These are phyloP conservation scores for Boletus tomentosulus DNA, from an alignment of 768 basidiomycete genomes.

Conservation along the genomic window DNA sequence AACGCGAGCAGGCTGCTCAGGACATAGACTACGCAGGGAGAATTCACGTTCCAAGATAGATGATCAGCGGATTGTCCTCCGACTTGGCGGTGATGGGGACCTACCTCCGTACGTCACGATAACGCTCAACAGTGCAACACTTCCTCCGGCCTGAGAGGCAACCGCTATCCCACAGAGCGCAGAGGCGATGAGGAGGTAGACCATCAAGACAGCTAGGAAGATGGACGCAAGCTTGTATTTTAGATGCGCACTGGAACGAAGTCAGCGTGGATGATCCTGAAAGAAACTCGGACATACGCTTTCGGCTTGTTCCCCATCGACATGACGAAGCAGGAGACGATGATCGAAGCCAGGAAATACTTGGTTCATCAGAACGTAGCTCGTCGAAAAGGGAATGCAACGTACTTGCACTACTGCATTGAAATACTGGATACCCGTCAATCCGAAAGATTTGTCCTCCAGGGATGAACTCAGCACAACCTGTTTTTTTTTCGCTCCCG, in stretches of 20 bases:
- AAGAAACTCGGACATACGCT: constrained; percentile 43
- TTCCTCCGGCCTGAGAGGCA: constrained; percentile 56
- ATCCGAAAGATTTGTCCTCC: constrained; percentile 65
- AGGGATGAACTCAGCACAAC: constrained; percentile 85
- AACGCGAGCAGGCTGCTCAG: constrained; percentile 76
- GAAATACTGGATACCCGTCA: constrained; percentile 63
- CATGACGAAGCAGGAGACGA: constrained; percentile 89
- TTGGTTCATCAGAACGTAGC: constrained; percentile 27
- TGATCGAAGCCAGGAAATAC: constrained; percentile 79
- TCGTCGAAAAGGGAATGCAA: not conserved
- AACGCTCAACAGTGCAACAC: constrained; percentile 81
- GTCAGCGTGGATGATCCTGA: constrained; percentile 2
- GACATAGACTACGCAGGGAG: constrained; percentile 54
- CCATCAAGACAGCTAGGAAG: constrained; percentile 70
- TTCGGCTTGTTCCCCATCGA: constrained; percentile 94
- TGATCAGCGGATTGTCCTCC: not conserved
- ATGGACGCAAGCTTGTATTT: constrained; percentile 84
- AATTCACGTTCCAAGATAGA: not conserved
- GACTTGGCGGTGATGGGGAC: constrained; percentile 13
- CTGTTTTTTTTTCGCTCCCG: constrained; percentile 33
- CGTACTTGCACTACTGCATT: constrained; percentile 73
- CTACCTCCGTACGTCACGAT: constrained; percentile 79
- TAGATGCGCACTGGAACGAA: constrained; percentile 15
- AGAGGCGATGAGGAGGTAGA: constrained; percentile 81
- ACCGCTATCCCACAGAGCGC: constrained; percentile 77